These are phyloP conservation scores for Rhizophagus prolifer DNA, from an alignment of 192 early-diverging fungal genomes.

Conservation along the genomic window DNA sequence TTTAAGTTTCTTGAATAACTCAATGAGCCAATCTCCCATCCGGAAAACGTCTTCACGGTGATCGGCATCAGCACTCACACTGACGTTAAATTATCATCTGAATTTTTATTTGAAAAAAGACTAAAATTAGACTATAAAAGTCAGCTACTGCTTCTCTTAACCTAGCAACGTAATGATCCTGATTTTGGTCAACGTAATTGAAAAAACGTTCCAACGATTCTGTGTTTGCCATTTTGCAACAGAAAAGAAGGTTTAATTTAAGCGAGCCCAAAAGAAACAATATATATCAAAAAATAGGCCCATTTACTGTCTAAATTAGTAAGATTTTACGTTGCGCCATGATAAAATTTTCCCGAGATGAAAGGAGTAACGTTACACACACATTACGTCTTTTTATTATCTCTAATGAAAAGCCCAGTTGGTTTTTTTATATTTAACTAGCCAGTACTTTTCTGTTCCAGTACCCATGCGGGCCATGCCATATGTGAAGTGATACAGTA, in stretches of 20 bases:
- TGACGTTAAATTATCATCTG: conserved; percentile 21
- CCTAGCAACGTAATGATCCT: conserved; percentile 77
- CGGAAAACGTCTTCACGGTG: conserved; percentile 78
- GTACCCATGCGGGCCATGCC: too few relatives aligned
- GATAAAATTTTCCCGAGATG: too few relatives aligned
- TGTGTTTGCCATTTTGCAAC: not conserved
- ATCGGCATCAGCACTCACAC: conserved; percentile 72
- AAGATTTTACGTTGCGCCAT: too few relatives aligned
- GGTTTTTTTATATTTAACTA: too few relatives aligned
- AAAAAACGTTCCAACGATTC: conserved; percentile 60
- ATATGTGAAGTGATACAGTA: too few relatives aligned
- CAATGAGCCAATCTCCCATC: conserved; percentile 87
- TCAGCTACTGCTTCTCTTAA: conserved; percentile 82
- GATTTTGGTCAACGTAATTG: conserved; percentile 74
- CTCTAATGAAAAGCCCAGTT: too few relatives aligned
- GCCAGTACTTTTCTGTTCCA: too few relatives aligned
- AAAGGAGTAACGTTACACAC: too few relatives aligned
- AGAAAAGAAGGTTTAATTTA: not conserved
- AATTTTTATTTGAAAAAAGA: not conserved
- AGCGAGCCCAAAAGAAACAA: too few relatives aligned
- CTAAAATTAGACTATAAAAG: not conserved
- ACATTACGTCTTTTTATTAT: too few relatives aligned
- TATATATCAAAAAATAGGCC: not conserved
- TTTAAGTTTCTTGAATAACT: conserved; percentile 71
- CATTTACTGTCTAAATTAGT: not conserved